A percentile compares a stretch with the other conserved stretches of the same genome.
These are phyloP conservation scores for Wallacemonas sp. DNA, from an alignment of 208 protist genomes.

Conservation along the genomic window DNA sequence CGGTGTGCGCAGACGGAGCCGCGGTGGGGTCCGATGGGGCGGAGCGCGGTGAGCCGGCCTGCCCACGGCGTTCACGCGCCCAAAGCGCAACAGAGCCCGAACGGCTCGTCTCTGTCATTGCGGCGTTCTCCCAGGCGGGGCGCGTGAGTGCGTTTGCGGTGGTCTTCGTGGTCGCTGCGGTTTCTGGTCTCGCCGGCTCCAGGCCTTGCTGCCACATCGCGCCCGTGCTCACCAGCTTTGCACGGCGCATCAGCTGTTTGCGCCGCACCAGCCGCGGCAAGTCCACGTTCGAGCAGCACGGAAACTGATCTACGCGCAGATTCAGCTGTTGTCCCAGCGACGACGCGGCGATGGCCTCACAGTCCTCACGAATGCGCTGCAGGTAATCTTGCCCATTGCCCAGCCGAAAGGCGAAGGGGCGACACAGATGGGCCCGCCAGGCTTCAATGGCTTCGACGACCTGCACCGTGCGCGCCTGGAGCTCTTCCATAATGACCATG, in stretches of 20 bases:
- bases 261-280: conserved; percentile 28
- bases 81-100: conserved; percentile 16
- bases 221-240: conserved; percentile 37
- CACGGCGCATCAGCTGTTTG: conserved; percentile 32
- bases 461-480: conserved; percentile 50
- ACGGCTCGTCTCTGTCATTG: neutral
- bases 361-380: conserved; percentile 50
- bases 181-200: conserved; percentile 21
- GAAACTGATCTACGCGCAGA: conserved; percentile 48
- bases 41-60: neutral
- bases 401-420: conserved; percentile 59
- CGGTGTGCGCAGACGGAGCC: neutral
- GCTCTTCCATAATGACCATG: conserved; percentile 39
- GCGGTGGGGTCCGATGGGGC: too few relatives aligned
- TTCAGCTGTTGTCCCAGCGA: conserved; percentile 34
- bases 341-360: conserved; percentile 31
- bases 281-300: conserved; percentile 44
- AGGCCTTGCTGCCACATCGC: conserved; percentile 34
- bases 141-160: neutral
- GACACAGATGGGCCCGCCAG: conserved; percentile 62
- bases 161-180: neutral
- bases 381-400: conserved; percentile 53
- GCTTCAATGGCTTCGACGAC: conserved; percentile 60
- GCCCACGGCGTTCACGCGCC: neutral
- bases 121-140: neutral